Conservation (phyloP, 2,329 filamentous ascomycete genomes). For the Beauveria bassiana region DNA sequence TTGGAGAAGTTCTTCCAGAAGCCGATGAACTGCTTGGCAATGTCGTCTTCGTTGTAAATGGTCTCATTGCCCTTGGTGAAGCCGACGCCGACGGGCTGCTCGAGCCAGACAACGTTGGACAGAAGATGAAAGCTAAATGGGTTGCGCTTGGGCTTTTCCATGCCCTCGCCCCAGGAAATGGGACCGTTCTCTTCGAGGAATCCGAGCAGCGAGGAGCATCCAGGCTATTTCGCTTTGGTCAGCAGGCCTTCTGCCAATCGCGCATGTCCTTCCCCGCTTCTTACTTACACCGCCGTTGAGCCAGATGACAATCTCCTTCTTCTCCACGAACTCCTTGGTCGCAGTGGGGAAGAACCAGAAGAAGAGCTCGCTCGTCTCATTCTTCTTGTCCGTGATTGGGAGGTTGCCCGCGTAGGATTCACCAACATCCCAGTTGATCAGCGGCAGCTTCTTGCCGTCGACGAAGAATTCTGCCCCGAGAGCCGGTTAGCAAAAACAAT, state of each 20-base stretch:
- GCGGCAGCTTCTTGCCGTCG: constrained; percentile 53
- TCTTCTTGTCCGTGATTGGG: constrained; percentile 39
- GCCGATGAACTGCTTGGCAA: constrained; percentile 58
- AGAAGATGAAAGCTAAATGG: constrained; percentile 68
- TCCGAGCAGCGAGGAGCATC: constrained; percentile 56
- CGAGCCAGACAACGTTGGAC: constrained; percentile 70
- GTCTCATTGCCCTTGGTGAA: constrained; percentile 59
- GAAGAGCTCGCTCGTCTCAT: constrained; percentile 35
- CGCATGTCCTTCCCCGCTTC: background rate
- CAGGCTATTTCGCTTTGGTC: constrained; percentile 30
- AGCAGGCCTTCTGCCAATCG: background rate
- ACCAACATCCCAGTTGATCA: constrained; percentile 55
- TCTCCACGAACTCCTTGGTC: constrained; percentile 24
- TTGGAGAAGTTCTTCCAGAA: constrained; percentile 69
- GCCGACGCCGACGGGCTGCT: constrained; percentile 60
- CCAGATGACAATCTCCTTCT: constrained; percentile 43
- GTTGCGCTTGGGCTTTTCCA: constrained; percentile 55
- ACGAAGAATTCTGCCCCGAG: constrained; percentile 42
- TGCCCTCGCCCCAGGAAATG: constrained; percentile 64
- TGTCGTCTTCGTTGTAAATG: constrained; percentile 56
- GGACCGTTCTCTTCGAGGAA: constrained; percentile 73
- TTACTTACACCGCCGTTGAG: constrained; percentile 32
- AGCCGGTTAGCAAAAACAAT: background rate
- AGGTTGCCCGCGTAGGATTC: constrained; percentile 53
- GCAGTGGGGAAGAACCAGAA: constrained; percentile 49